Base-by-base conservation (phyloP, 257 asterid species). In the Buddleja alternifolia region DNA sequence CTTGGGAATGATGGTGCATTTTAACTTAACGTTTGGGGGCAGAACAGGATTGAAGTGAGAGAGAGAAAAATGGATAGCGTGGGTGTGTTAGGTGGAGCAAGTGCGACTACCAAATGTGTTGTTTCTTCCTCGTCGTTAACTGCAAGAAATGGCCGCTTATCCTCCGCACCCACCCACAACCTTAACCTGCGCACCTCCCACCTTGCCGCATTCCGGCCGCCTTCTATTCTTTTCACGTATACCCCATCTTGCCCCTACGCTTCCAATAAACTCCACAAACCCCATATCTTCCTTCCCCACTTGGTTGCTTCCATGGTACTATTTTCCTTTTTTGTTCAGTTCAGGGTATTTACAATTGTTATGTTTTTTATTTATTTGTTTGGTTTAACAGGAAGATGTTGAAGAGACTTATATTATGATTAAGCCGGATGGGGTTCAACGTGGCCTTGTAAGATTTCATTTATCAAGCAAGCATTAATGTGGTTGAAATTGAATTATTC, bases 341-440 rank as follows among this genome's bases (percentile, higher is more conserved):
- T 32, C 5, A 14, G 1, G 11, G 0, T 6, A 21, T 20, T 50
- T 32, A 29, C 34, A 2, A 2, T 6, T 20, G 60, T 32, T 58
- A 17, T 0, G 8, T 25, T 11, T 57, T 10, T 25, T 4, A 10
- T 9, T 46, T 24, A 9, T 40, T 17, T n/a, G 21, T 52, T 34
- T 62, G 7, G 19, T 61, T 72, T 21, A 66, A 15, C 83, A 89
- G 95, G 90, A 78, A 34, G 72, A 78, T 66, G 95, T 85, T 79
- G 95, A 93, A 51, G 84, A 83, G 80, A 88, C 86, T 63, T 93
- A 93, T 58, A 86, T 93, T 42, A 93, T 93, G 98, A 84, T 93
- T 70, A 93, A 90, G 82, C 97, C 98, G 5, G 98, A 93, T 63
- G 98, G 98, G n/a, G 90, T 93, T 72, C 98, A 93, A 32, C 92